Evolutionary conservation across 495 filamentous ascomycete genomes (phyloP), one percentile per base, ranked within the genome.

Genomic region (Thermothielavioides terrestris): DNA sequence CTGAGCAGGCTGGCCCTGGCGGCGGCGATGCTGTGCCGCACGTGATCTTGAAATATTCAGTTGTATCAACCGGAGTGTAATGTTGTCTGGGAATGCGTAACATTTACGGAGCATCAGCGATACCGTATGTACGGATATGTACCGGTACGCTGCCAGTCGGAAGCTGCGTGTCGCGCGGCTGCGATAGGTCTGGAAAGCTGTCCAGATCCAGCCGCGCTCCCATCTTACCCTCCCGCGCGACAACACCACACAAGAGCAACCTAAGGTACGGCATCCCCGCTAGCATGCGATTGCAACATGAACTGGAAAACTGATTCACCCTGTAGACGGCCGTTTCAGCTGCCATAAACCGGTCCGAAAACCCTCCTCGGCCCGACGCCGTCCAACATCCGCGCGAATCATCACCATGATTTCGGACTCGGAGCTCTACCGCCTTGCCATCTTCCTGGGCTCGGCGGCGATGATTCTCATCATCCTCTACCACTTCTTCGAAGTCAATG

Each of bases 401-500:
- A n/a, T n/a, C 62, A 81, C 40, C 34, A 92, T 92, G 87, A 90
- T 92, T 66, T 82, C 85, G 69, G 87, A 92, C 81, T 71, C 82
- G 55, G 83, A 89, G 46, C 80, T 92, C 59, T 86, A 88, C 72
- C 76, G 77, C 23, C 82, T 99, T 20, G 90, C 92, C 68, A 82
- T 95, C 64, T 91, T 95, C 68, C 86, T 97, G 49, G 92, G 94
- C 70, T 89, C 82, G 35, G 77, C 83, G 27, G 80, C 92, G 58
- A 92, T 96, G 89, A 79, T 95, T 46, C 79, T 99, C 55, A 95
- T 95, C 40, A 81, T 97, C 37, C 69, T 95, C 17, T 97, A 97
- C 77, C 89, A 95, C 71, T 97, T 94, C 75, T 83, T 99, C 58
- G 90, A 96, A 62, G 81, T 96, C 74, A 98, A 98, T 66, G 81